A percentile compares a stretch with the other conserved stretches of the same genome.
Conservation (phyloP, 2,329 filamentous ascomycete species). For the Fusarium sororula region DNA sequence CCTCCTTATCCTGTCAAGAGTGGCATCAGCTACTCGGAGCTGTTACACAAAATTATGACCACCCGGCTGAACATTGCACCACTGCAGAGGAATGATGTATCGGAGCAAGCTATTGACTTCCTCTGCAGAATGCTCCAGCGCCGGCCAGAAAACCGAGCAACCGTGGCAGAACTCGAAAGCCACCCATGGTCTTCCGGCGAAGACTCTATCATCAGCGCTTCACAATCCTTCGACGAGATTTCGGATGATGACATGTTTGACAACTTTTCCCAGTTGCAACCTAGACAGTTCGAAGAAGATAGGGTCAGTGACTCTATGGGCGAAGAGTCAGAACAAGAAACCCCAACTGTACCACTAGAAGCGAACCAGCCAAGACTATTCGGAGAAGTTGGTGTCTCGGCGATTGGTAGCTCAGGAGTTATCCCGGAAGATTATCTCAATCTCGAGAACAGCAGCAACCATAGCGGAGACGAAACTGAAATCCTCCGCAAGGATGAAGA, state of each 20-base stretch:
- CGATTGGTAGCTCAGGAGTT: constrained; percentile 62
- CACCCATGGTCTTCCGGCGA: constrained; percentile 75
- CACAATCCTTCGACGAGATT: constrained; percentile 68
- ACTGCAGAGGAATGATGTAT: constrained; percentile 67
- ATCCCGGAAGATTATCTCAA: constrained; percentile 60
- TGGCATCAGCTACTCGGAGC: constrained; percentile 79
- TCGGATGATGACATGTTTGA: constrained; percentile 68
- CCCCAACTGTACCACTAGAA: constrained; percentile 70
- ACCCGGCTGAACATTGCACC: constrained; percentile 73
- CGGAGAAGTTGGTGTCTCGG: constrained; percentile 64
- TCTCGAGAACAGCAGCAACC: constrained; percentile 54
- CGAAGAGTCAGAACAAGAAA: constrained; percentile 84
- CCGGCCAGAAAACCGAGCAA: constrained; percentile 81
- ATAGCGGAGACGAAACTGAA: constrained; percentile 52
- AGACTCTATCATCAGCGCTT: constrained; percentile 44
- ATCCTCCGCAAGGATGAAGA: constrained; percentile 56
- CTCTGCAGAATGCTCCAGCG: constrained; percentile 81
- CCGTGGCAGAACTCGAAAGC: constrained; percentile 72
- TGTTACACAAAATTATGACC: constrained; percentile 89
- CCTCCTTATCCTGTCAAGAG: constrained; percentile 84
- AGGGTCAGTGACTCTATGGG: constrained; percentile 55
- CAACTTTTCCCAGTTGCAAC: constrained; percentile 66
- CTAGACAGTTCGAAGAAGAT: constrained; percentile 48
- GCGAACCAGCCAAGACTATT: constrained; percentile 57
- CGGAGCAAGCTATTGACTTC: constrained; percentile 76